These are phyloP conservation scores for Aulographum hederae DNA, from an alignment of 2,329 filamentous ascomycete species.

Conservation along the genomic window DNA sequence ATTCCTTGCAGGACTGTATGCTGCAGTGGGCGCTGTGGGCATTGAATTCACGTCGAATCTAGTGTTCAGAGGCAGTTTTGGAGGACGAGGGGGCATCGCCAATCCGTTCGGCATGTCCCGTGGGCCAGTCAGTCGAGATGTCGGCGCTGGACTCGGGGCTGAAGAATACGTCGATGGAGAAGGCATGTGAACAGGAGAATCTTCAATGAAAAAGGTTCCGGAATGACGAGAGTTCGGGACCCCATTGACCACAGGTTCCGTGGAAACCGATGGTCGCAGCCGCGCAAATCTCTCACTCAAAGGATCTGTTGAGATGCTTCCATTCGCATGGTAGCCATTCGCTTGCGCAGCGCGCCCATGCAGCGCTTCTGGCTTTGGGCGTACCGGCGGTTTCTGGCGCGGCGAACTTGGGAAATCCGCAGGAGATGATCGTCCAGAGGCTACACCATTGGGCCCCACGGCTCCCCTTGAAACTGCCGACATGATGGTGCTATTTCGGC, in stretches of 20 bases:
- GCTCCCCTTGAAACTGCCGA: no score
- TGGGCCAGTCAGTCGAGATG: conserved; percentile 24
- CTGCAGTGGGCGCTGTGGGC: conserved; percentile 55
- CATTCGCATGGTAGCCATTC: background rate
- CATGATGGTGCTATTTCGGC: no score
- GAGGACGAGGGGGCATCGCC: conserved; percentile 16
- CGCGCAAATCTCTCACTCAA: conserved; percentile 20
- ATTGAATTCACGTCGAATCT: conserved; percentile 36
- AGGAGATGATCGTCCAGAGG: background rate
- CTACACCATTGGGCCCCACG: no score
- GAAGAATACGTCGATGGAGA: conserved; percentile 12
- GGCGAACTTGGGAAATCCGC: background rate
- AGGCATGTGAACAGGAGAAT: conserved; percentile 21
- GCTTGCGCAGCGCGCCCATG: background rate
- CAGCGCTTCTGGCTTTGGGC: conserved; percentile 1
- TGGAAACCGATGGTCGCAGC: conserved; percentile 13
- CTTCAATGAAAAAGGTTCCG: no score
- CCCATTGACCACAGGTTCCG: no score
- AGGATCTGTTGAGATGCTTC: conserved; percentile 9
- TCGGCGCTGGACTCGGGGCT: background rate
- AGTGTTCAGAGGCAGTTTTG: conserved; percentile 31
- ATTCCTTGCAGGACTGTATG: conserved; percentile 61
- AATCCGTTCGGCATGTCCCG: conserved; percentile 32
- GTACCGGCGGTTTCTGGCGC: conserved; percentile 1
- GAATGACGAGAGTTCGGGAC: no score